phyloP scores from a whole-genome alignment of 2,329 filamentous ascomycete species.

The Trichoderma sp. region DNA sequence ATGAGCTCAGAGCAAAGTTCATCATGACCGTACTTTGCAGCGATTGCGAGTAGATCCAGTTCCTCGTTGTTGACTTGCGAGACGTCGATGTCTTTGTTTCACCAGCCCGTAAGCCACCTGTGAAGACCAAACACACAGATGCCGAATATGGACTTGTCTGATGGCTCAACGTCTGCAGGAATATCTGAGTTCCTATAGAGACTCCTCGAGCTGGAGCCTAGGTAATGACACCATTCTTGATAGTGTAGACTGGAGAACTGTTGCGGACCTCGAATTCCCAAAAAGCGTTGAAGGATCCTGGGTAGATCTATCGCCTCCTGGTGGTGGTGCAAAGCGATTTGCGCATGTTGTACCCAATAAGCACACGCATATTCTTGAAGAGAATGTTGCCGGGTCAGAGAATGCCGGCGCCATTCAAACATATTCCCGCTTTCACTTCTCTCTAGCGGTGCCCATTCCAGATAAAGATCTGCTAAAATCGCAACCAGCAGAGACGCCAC shows the following conservation, averaged over 20 bases:
- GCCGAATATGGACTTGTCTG: not conserved
- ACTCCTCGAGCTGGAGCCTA: too few species aligned
- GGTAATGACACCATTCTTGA: not conserved
- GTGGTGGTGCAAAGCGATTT: not conserved
- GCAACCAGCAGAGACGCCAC: not conserved
- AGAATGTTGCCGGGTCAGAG: not conserved
- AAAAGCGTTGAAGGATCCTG: not conserved
- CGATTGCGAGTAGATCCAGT: slow-evolving; percentile 7
- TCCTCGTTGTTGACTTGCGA: not conserved
- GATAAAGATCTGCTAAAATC: not conserved
- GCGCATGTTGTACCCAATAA: not conserved
- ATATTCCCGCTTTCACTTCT: too few species aligned
- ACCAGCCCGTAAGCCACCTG: not conserved
- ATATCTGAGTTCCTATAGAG: too few species aligned
- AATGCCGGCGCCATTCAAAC: too few species aligned
- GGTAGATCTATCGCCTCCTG: not conserved
- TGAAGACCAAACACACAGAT: not conserved
- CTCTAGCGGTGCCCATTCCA: not conserved
- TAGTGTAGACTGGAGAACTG: not conserved
- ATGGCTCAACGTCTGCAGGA: not conserved
- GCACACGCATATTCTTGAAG: not conserved
- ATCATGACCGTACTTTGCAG: not conserved
- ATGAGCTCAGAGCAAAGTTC: slow-evolving; percentile 12
- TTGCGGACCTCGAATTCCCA: not conserved
- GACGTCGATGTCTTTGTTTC: not conserved